Evolutionary conservation across 2,329 filamentous ascomycete species (phyloP).

Genomic region (Periconia sp.): DNA sequence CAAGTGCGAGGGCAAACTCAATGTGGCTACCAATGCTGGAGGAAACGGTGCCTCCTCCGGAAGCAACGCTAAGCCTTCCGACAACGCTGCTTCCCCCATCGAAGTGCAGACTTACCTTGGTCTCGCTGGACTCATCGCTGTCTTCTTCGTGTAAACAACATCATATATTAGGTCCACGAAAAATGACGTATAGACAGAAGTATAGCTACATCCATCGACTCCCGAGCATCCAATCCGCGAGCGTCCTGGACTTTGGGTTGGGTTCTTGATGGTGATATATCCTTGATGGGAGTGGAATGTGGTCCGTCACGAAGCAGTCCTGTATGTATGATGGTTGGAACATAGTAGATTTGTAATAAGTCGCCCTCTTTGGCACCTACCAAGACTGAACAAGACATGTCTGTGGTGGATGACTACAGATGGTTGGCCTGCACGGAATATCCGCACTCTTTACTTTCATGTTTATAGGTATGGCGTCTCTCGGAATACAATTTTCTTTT

Average conservation of each 20-base stretch:
- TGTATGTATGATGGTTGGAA: constrained; percentile 35
- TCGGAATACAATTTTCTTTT: constrained; percentile 22
- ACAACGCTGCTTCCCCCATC: constrained; percentile 43
- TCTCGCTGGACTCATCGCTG: constrained; percentile 50
- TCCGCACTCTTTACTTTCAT: constrained; percentile 30
- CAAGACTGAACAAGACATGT: constrained; percentile 19
- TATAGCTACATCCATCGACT: neutral
- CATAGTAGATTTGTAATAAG: constrained; percentile 37
- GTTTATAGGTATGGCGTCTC: constrained; percentile 26
- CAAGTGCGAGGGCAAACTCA: constrained; percentile 45
- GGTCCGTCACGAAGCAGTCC: constrained; percentile 34
- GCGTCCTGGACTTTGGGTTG: constrained; percentile 21
- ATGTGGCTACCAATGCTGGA: constrained; percentile 40
- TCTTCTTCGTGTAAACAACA: constrained; percentile 49
- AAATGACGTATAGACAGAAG: neutral
- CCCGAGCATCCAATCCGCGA: constrained; percentile 25
- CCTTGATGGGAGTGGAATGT: constrained; percentile 27
- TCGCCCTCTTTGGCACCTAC: constrained; percentile 27
- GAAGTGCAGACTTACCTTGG: constrained; percentile 48
- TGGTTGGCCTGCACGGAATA: constrained; percentile 26
- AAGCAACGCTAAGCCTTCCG: constrained; percentile 20
- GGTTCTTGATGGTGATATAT: constrained; percentile 26
- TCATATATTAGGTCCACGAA: constrained; percentile 18
- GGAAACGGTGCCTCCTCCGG: constrained; percentile 34
- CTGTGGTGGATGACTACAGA: constrained; percentile 20